Conservation (phyloP, 2,329 filamentous ascomycete species). For the Acarospora socialis region DNA sequence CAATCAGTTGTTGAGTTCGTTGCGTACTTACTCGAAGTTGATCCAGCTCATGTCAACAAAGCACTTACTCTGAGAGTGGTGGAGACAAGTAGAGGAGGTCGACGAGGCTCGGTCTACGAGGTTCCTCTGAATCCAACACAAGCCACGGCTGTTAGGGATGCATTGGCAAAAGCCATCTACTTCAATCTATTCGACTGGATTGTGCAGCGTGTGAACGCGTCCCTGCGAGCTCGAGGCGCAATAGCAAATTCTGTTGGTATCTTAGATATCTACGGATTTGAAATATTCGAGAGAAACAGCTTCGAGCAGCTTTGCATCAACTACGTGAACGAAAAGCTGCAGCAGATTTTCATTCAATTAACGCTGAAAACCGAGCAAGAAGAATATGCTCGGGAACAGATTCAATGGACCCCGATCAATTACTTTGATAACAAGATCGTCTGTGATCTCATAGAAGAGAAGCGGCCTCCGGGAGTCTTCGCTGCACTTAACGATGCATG, state of each 20-base stretch:
- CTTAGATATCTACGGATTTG: conserved; percentile 96
- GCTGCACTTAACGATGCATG: conserved; percentile 95
- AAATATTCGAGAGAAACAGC: conserved; percentile 98
- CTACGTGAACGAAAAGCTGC: conserved; percentile 97
- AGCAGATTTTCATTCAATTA: conserved; percentile 97
- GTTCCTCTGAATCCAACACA: conserved; percentile 77
- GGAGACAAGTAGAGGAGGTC: conserved; percentile 51
- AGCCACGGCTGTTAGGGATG: conserved; percentile 75
- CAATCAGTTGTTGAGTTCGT: conserved; percentile 88
- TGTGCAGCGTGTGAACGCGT: conserved; percentile 78
- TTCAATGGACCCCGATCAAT: conserved; percentile 97
- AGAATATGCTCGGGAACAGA: conserved; percentile 89
- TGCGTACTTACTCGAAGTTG: conserved; percentile 83
- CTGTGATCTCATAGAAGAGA: conserved; percentile 89
- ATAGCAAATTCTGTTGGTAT: conserved; percentile 84
- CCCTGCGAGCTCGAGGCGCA: conserved; percentile 61
- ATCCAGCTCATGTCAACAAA: conserved; percentile 64
- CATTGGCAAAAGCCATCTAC: conserved; percentile 89
- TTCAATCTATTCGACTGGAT: conserved; percentile 99
- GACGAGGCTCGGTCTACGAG: conserved; percentile 53
- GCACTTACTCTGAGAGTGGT: conserved; percentile 83
- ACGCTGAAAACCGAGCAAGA: conserved; percentile 95
- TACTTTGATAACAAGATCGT: conserved; percentile 99
- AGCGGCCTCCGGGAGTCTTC: conserved; percentile 80
- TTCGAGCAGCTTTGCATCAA: conserved; percentile 99